A percentile compares a stretch with the other conserved stretches of the same genome.
phyloP scores from a whole-genome alignment of 345 rosid genomes.

The Eucalyptus erythrocorys region DNA sequence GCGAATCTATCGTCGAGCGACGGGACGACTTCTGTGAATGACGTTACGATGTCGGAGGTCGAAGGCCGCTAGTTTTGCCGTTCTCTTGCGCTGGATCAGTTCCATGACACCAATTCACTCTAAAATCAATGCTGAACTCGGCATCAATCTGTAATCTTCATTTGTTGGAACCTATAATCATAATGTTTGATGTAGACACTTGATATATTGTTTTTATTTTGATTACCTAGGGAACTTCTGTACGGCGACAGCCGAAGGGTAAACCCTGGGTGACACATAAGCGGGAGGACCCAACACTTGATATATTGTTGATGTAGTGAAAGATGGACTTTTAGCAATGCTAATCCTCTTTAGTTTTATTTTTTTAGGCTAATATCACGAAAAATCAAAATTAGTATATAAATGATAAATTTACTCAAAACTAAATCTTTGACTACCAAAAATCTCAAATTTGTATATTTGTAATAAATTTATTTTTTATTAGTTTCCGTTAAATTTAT shows the following conservation, averaged over 20 bases:
- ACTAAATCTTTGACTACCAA: not conserved
- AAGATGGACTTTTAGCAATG: not conserved
- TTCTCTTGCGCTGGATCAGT: not conserved
- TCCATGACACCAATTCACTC: not conserved
- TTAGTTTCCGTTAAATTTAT: too few species aligned
- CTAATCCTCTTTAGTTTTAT: not conserved
- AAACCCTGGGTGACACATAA: too few species aligned
- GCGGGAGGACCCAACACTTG: too few species aligned
- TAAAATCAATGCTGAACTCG: not conserved
- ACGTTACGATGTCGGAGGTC: slow-evolving; percentile 11
- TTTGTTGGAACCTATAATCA: not conserved
- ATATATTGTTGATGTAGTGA: not conserved
- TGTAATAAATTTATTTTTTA: too few species aligned
- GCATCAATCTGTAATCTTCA: not conserved
- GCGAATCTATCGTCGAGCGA: not conserved
- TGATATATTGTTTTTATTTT: too few species aligned
- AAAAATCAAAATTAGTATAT: too few species aligned
- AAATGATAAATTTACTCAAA: too few species aligned
- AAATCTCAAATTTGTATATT: too few species aligned
- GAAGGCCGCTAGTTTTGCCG: not conserved
- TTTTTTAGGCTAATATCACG: not conserved
- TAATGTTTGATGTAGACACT: not conserved
- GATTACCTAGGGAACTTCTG: too few species aligned
- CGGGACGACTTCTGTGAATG: slow-evolving; percentile 13
- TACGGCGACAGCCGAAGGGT: too few species aligned